Conservation (phyloP, 345 rosid genomes). For the Excoecaria agallocha region DNA sequence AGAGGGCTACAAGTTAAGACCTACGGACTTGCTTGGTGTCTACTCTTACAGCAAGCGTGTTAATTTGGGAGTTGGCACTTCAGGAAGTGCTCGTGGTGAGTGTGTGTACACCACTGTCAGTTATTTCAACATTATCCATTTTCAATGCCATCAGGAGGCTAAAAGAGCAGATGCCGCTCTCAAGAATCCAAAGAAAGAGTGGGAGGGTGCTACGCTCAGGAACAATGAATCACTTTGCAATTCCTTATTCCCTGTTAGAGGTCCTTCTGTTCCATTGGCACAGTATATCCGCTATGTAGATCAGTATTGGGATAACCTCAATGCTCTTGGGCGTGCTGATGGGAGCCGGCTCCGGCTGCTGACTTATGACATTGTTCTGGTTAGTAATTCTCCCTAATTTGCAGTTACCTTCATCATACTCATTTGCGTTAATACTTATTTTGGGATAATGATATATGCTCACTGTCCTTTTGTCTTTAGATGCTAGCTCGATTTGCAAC, state of each 20-base stretch:
- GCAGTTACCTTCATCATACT: not conserved
- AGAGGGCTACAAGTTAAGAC: constrained; percentile 94
- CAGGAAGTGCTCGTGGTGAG: constrained; percentile 95
- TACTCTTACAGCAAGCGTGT: constrained; percentile 92
- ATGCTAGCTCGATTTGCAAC: constrained; percentile 99
- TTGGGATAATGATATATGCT: not conserved
- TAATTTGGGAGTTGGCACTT: constrained; percentile 82
- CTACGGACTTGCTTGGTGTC: constrained; percentile 83
- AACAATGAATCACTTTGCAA: constrained; percentile 98
- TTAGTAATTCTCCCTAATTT: constrained; percentile 23
- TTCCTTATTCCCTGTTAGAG: constrained; percentile 88
- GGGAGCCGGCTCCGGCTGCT: constrained; percentile 87
- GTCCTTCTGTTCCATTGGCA: constrained; percentile 72
- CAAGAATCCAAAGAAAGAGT: constrained; percentile 97
- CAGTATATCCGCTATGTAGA: constrained; percentile 86
- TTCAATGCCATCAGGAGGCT: constrained; percentile 99
- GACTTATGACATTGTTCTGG: constrained; percentile 96
- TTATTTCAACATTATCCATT: constrained; percentile 87
- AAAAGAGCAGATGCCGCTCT: constrained; percentile 95
- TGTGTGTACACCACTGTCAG: constrained; percentile 98
- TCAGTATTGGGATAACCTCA: constrained; percentile 96
- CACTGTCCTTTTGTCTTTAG: constrained; percentile 27
- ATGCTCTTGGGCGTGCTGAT: constrained; percentile 88
- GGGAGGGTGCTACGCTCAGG: constrained; percentile 97
- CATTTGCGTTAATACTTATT: not conserved